These are phyloP conservation scores for Colletotrichum endophyticum DNA, from an alignment of 2,329 filamentous ascomycete species.

Conservation along the genomic window DNA sequence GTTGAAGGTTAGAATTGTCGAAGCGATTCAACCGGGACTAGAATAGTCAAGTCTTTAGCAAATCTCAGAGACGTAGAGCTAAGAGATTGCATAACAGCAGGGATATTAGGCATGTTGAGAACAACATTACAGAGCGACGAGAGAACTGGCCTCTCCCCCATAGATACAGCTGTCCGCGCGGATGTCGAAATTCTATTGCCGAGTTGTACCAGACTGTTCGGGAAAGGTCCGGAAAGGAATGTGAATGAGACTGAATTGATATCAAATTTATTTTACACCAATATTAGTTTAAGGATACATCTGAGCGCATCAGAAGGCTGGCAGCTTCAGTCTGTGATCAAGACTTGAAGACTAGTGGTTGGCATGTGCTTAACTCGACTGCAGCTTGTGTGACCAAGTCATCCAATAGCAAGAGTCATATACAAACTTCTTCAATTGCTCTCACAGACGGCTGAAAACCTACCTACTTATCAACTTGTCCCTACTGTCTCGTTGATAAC, in stretches of 20 bases:
- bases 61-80: background rate
- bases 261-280: background rate
- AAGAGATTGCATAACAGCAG: fast-evolving
- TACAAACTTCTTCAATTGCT: background rate
- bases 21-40: too few species aligned
- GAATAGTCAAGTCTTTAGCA: too few species aligned
- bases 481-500: too few species aligned
- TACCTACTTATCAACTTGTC: too few species aligned
- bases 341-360: background rate
- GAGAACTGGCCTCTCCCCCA: too few species aligned
- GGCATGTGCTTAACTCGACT: background rate
- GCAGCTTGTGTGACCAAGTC: background rate
- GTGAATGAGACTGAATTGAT: background rate
- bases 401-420: background rate
- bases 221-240: fast-evolving
- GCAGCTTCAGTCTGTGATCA: background rate
- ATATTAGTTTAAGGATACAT: background rate
- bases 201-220: background rate
- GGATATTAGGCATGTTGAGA: background rate
- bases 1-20: too few species aligned
- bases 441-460: too few species aligned
- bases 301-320: background rate
- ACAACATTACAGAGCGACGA: too few species aligned
- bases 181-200: background rate
- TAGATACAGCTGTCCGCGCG: too few species aligned